A percentile compares a stretch with the other conserved stretches of the same genome.
These are phyloP conservation scores for Tubosaeta sp. DNA, from an alignment of 768 basidiomycete species.

Conservation along the genomic window DNA sequence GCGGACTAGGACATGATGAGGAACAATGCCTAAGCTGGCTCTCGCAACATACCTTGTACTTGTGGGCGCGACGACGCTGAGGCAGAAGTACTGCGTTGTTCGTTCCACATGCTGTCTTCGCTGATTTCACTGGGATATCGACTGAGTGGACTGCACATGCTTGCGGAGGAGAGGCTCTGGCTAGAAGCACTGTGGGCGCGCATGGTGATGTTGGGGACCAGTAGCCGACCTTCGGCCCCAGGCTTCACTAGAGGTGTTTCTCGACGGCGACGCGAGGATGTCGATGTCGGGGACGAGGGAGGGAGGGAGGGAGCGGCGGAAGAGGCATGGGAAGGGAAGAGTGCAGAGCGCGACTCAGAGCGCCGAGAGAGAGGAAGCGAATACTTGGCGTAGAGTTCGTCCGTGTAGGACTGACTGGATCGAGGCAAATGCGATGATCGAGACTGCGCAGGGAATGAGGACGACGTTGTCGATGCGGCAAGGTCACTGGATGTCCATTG, in stretches of 20 bases:
- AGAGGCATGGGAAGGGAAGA: conserved; percentile 32
- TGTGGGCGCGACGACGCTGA: conserved; percentile 36
- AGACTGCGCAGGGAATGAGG: conserved; percentile 24
- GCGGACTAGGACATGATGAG: conserved; percentile 41
- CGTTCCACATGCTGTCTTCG: conserved; percentile 30
- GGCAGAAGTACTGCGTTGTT: conserved; percentile 19
- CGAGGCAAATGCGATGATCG: conserved; percentile 20
- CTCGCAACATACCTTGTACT: conserved; percentile 46
- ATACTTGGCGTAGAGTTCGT: conserved; percentile 54
- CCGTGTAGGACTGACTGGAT: conserved; percentile 32
- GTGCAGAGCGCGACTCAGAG: conserved; percentile 45
- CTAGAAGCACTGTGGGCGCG: conserved; percentile 31
- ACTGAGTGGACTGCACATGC: conserved; percentile 36
- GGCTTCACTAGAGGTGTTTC: conserved; percentile 55
- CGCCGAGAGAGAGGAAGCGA: conserved; percentile 54
- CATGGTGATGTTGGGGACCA: conserved; percentile 45
- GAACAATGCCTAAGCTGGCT: neutral
- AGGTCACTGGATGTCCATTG: conserved; percentile 43
- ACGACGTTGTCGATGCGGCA: conserved; percentile 15
- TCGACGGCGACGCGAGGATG: conserved; percentile 35
- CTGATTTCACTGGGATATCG: conserved; percentile 40
- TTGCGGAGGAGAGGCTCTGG: conserved; percentile 27
- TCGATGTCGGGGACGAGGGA: conserved; percentile 33
- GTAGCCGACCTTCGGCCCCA: conserved; percentile 61
- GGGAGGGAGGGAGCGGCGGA: conserved; percentile 35